Base-by-base conservation (phyloP, 2,329 filamentous ascomycete species). In the Claviceps lovelessii region DNA sequence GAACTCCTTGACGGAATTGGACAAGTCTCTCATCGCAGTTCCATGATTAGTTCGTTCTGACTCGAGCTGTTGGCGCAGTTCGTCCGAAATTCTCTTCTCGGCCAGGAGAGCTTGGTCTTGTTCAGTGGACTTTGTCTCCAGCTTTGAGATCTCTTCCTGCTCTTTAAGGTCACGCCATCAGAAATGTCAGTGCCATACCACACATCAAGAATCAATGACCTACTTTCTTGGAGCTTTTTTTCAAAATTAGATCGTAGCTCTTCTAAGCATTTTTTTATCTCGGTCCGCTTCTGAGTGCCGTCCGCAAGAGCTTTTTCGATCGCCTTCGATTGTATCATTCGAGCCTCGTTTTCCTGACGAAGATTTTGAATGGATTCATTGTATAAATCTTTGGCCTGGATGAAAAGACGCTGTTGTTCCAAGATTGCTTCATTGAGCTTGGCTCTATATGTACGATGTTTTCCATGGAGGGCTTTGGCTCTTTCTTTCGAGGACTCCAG, bases 401-500 rank as follows among this genome's bases (percentile, higher is more conserved):
- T 61, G 58, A 68, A 76, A 1, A 78, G 64, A 5, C 61, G 61
- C 55, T 77, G 73, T 33, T 79, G 76, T 55, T 79, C 75, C 2
- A 60, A 57, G 9, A 73, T 71, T 1, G 72, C 71, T 50, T 72
- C 64, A 54, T 77, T 75, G n/a, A 79, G 61, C 17, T 70, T 70
- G 3, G 61, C 58, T 53, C 64, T 70, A 56, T 67, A 71, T 1
- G 59, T 59, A 6, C 62, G 63, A 47, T 68, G 61, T 54, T 68
- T 76, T 10, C 69, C 67, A 50, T 70, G 56, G 10, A 67, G 44
- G 5, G 49, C 51, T 15, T 52, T 51, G 1, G 54, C 55, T 49
- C 58, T 58, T 19, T 61, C 52, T n/a, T 63, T 61, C 11, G 64
- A 62, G 6, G 60, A 54, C 13, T 57, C 51, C 1, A 70, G 44